A percentile compares a stretch with the other conserved stretches of the same genome.
Conservation (phyloP, 495 filamentous ascomycete species). For the Penicillium nucicola region DNA sequence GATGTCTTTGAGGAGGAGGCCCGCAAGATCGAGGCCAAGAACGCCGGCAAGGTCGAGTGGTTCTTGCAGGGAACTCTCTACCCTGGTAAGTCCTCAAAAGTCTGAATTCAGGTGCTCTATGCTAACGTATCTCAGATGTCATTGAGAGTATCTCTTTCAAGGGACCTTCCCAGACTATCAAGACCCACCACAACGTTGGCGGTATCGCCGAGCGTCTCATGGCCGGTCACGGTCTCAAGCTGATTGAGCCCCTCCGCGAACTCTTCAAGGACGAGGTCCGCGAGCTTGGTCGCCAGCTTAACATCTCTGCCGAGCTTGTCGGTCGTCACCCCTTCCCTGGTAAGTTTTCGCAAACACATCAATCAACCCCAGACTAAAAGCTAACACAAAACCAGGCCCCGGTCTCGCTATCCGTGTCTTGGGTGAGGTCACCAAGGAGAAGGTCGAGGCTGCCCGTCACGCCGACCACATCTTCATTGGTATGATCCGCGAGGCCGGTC, state of each 20-base stretch:
- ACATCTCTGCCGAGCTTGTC: constrained; percentile 73
- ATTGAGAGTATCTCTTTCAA: constrained; percentile 82
- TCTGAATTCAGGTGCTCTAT: no score
- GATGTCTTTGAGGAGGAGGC: constrained; percentile 81
- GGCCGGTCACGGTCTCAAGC: constrained; percentile 29
- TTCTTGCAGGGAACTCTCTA: constrained; percentile 81
- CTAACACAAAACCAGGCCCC: constrained; percentile 40
- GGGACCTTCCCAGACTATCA: constrained; percentile 78
- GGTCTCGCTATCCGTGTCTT: constrained; percentile 88
- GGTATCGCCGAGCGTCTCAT: constrained; percentile 59
- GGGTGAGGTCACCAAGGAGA: constrained; percentile 79
- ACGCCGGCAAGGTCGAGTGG: constrained; percentile 66
- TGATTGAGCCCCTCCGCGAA: constrained; percentile 76
- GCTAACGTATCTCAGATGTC: constrained; percentile 55
- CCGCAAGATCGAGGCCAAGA: constrained; percentile 65
- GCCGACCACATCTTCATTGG: constrained; percentile 84
- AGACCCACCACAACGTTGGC: constrained; percentile 84
- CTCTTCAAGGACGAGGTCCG: constrained; percentile 82
- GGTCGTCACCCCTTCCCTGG: constrained; percentile 79
- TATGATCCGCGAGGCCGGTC: constrained; percentile 76
- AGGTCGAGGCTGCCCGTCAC: constrained; percentile 74
- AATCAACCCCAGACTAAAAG: constrained; percentile 11
- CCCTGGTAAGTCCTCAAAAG: constrained; percentile 31
- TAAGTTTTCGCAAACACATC: not conserved
- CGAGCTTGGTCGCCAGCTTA: constrained; percentile 71